Evolutionary conservation across 1,139 yeast species (phyloP).

Genomic region (Insectozyma bohioensis): DNA sequence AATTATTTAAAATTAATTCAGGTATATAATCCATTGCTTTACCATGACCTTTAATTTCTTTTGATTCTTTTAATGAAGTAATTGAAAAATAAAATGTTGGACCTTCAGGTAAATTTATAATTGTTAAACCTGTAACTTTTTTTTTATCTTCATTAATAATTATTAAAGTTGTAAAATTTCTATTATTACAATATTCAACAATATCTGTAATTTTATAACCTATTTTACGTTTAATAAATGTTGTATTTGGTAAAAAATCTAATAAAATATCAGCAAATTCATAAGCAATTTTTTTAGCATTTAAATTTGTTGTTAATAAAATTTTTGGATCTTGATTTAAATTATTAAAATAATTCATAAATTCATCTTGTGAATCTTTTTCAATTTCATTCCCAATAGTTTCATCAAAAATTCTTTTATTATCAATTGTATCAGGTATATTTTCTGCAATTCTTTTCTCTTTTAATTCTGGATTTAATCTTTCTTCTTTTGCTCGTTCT

Average conservation of each 20-base stretch:
- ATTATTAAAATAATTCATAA: slow-evolving; percentile 59
- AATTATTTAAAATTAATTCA: slow-evolving; percentile 86
- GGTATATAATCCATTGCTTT: slow-evolving; percentile 88
- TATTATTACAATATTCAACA: slow-evolving; percentile 73
- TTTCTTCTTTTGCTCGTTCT: slow-evolving; percentile 80
- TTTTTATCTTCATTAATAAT: slow-evolving; percentile 94
- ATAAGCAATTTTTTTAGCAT: slow-evolving; percentile 84
- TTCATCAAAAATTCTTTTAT: slow-evolving; percentile 87
- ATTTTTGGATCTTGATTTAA: slow-evolving; percentile 72
- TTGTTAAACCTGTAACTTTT: slow-evolving; percentile 84
- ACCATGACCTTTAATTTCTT: slow-evolving; percentile 83
- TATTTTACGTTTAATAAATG: slow-evolving; percentile 82
- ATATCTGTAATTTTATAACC: slow-evolving; percentile 85
- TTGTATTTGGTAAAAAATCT: slow-evolving; percentile 82
- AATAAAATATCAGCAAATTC: slow-evolving; percentile 85
- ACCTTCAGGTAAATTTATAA: slow-evolving; percentile 90
- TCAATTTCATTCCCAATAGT: slow-evolving; percentile 73
- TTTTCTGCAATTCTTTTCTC: slow-evolving; percentile 78
- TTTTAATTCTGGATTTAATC: slow-evolving; percentile 75
- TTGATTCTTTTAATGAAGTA: slow-evolving; percentile 75
- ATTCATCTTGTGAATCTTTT: slow-evolving; percentile 86
- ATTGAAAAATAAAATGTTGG: slow-evolving; percentile 92
- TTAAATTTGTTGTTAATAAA: slow-evolving; percentile 81
- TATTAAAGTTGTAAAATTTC: slow-evolving; percentile 84
- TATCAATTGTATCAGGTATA: slow-evolving; percentile 85